Evolutionary conservation across 2,329 filamentous ascomycete genomes (phyloP).

Genomic region (Cordyceps sp.): DNA sequence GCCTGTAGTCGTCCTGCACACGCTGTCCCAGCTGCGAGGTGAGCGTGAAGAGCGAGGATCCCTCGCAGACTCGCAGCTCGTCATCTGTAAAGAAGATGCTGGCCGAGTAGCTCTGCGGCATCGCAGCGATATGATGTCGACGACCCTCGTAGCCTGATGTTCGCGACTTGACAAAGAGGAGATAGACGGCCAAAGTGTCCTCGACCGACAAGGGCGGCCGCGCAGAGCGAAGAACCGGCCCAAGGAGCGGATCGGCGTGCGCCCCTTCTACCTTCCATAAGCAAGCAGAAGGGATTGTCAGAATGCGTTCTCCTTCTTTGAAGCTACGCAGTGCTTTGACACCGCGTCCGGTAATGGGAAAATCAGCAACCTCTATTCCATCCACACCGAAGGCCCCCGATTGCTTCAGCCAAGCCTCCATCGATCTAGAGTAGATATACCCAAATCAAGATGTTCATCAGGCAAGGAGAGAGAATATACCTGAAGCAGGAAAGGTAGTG

Average conservation of each 20-base stretch:
- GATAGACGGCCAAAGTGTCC: conserved; percentile 14
- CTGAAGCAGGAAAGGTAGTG: conserved; percentile 1
- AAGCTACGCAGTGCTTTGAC: conserved; percentile 12
- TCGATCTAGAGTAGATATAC: conserved; percentile 4
- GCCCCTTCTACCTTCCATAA: conserved; percentile 17
- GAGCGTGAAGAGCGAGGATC: conserved; percentile 15
- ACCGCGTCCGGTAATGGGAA: conserved; percentile 15
- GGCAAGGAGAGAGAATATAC: background rate
- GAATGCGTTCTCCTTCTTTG: conserved; percentile 15
- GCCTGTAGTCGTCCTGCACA: too few relatives aligned
- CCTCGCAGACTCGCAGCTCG: conserved; percentile 15
- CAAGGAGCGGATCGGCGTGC: conserved; percentile 14
- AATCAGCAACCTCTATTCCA: conserved; percentile 14
- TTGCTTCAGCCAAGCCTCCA: conserved; percentile 16
- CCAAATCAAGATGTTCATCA: background rate
- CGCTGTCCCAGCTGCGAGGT: conserved; percentile 13
- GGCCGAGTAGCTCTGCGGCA: conserved; percentile 15
- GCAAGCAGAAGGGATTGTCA: conserved; percentile 13
- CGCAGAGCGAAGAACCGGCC: conserved; percentile 12
- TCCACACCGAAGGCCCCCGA: conserved; percentile 13
- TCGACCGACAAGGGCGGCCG: conserved; percentile 15
- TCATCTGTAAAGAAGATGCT: conserved; percentile 18
- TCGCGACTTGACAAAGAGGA: conserved; percentile 17
- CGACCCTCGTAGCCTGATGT: conserved; percentile 14
- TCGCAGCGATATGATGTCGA: conserved; percentile 11